phyloP scores from a whole-genome alignment of 1,284 basidiomycete species.

The Boletellus sp. region DNA sequence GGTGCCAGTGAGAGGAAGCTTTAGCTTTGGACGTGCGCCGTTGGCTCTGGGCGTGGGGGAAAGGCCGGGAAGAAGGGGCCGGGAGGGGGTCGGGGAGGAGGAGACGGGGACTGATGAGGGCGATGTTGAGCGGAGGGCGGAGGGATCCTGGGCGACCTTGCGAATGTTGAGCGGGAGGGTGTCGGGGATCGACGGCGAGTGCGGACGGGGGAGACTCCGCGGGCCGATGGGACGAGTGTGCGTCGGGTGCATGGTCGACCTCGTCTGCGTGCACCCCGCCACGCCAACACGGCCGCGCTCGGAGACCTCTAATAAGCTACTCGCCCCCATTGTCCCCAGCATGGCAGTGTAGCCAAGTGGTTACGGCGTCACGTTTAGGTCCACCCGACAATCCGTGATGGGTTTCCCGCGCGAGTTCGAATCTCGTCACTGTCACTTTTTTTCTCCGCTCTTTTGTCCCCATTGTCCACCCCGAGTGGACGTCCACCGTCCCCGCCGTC shows the following conservation, averaged over 20 bases:
- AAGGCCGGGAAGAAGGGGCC: slow-evolving; percentile 29
- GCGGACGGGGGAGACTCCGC: slow-evolving; percentile 43
- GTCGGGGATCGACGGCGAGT: slow-evolving; percentile 45
- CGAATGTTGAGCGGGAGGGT: slow-evolving; percentile 42
- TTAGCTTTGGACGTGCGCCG: slow-evolving; percentile 29
- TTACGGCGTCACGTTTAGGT: slow-evolving; percentile 62
- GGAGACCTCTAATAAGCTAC: too few species aligned
- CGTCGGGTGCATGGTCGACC: slow-evolving; percentile 38
- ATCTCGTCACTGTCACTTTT: slow-evolving; percentile 55
- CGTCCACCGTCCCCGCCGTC: background rate
- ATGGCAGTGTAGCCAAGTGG: slow-evolving; percentile 60
- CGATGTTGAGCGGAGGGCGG: slow-evolving; percentile 37
- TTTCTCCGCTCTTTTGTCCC: slow-evolving; percentile 30
- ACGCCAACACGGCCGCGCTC: too few species aligned
- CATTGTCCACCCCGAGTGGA: slow-evolving; percentile 16
- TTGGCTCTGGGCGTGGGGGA: slow-evolving; percentile 16
- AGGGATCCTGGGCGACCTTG: slow-evolving; percentile 31
- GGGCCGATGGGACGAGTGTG: slow-evolving; percentile 56
- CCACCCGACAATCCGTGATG: slow-evolving; percentile 45
- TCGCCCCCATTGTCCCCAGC: background rate
- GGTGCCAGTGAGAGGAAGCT: slow-evolving; percentile 27
- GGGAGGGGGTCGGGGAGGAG: slow-evolving; percentile 35
- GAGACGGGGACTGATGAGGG: slow-evolving; percentile 31
- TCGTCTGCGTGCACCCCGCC: slow-evolving; percentile 1
- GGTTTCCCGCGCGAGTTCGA: slow-evolving; percentile 60